phyloP scores from a whole-genome alignment of 2,329 filamentous ascomycete species.

The Tympanopsis confertula region DNA sequence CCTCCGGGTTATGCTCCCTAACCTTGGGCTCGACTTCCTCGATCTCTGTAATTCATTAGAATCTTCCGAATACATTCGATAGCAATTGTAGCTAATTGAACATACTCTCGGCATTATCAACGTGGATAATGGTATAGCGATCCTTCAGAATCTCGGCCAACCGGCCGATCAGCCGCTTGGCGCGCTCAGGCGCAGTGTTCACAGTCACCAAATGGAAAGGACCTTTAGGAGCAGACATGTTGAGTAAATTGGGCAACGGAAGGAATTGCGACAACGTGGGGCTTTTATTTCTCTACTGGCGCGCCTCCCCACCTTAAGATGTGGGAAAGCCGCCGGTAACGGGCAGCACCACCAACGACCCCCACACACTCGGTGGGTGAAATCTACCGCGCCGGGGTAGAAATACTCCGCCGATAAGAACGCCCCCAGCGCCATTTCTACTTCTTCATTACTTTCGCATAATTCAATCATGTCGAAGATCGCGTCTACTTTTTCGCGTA shows the following conservation, averaged over 20 bases:
- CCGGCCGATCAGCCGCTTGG: constrained; percentile 48
- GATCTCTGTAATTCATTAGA: constrained; percentile 25
- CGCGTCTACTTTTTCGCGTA: constrained; percentile 1
- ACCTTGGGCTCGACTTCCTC: constrained; percentile 43
- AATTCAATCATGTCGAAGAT: neutral
- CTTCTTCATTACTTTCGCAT: too few species aligned
- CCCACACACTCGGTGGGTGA: too few species aligned
- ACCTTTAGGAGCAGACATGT: constrained; percentile 24
- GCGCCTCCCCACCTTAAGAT: too few species aligned
- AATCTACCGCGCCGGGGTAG: too few species aligned
- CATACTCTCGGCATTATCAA: constrained; percentile 50
- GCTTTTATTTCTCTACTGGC: too few species aligned
- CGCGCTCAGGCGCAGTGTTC: constrained; percentile 56
- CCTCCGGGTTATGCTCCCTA: constrained; percentile 35
- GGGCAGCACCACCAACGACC: too few species aligned
- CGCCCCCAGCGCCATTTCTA: too few species aligned
- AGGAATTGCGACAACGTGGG: too few species aligned
- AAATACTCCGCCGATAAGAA: too few species aligned
- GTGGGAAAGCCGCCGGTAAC: too few species aligned
- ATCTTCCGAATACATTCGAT: constrained; percentile 1
- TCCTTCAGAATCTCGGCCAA: constrained; percentile 50
- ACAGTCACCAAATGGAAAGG: constrained; percentile 56
- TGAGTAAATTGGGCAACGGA: too few species aligned
- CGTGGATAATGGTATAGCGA: constrained; percentile 45
- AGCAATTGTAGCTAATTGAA: constrained; percentile 2